phyloP scores from a whole-genome alignment of 2,329 filamentous ascomycete genomes.

The Neofusicoccum kwambonambiense region DNA sequence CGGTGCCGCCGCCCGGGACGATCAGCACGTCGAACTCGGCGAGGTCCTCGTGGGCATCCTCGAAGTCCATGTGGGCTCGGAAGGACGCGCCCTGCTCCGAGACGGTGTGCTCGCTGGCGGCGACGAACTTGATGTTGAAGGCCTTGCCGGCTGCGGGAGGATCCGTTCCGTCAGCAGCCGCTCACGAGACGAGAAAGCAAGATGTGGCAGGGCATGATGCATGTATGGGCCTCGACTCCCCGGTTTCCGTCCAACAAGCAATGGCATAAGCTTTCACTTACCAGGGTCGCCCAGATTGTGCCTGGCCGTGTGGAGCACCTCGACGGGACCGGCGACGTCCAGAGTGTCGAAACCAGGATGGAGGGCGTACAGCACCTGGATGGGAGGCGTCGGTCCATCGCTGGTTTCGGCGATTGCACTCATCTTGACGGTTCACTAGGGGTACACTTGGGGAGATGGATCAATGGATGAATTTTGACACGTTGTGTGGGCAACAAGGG shows the following conservation, averaged over 20 bases:
- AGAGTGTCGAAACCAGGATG: slow-evolving; percentile 57
- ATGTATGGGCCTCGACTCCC: neutral
- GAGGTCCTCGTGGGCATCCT: slow-evolving; percentile 71
- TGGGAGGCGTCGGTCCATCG: slow-evolving; percentile 39
- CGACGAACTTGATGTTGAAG: slow-evolving; percentile 55
- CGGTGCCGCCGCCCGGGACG: slow-evolving; percentile 69
- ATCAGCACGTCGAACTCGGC: slow-evolving; percentile 78
- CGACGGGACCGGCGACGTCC: slow-evolving; percentile 58
- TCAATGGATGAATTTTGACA: neutral
- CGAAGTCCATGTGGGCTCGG: slow-evolving; percentile 72
- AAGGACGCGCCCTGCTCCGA: slow-evolving; percentile 66
- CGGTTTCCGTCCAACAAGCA: neutral
- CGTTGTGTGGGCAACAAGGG: neutral
- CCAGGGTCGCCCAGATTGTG: slow-evolving; percentile 55
- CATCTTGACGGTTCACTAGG: slow-evolving; percentile 37
- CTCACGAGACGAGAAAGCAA: neutral
- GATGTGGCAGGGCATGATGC: neutral
- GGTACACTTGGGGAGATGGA: neutral
- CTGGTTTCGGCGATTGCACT: slow-evolving; percentile 45
- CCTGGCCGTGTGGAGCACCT: slow-evolving; percentile 55
- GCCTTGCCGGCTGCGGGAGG: slow-evolving; percentile 48
- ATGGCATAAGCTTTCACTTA: slow-evolving; percentile 26
- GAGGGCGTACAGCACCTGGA: slow-evolving; percentile 62
- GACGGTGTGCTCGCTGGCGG: slow-evolving; percentile 46
- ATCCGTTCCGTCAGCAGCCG: neutral